Evolutionary conservation across 352 stramenopile genomes (phyloP).

Genomic region (Globisporangium rhizosaccharum): DNA sequence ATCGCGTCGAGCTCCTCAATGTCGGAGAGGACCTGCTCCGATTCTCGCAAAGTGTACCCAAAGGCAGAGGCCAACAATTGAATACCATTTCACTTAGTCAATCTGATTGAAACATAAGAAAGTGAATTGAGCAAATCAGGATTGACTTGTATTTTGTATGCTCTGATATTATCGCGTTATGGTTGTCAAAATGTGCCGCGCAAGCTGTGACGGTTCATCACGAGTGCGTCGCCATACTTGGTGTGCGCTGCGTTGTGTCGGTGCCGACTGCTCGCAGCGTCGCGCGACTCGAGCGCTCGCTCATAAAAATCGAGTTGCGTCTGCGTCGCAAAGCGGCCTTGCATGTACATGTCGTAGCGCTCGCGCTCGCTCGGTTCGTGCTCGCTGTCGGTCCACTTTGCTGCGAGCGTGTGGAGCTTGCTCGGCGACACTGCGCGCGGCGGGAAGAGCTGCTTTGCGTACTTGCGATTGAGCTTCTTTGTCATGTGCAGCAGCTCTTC

Average conservation of each 20-base stretch:
- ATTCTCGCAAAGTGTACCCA: no score
- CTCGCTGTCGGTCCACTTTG: conserved; percentile 37
- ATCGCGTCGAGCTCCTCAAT: neutral
- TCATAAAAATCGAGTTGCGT: conserved; percentile 57
- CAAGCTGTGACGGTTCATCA: conserved; percentile 43
- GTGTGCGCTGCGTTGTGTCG: conserved; percentile 40
- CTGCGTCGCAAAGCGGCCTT: conserved; percentile 49
- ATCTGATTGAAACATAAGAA: no score
- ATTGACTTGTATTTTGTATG: no score
- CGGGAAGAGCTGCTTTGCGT: conserved; percentile 45
- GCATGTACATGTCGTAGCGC: conserved; percentile 50
- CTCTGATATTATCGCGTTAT: neutral
- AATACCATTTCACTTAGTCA: no score
- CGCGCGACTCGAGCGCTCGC: conserved; percentile 37
- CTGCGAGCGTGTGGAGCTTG: conserved; percentile 32
- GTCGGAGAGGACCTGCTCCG: no score
- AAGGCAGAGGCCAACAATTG: no score
- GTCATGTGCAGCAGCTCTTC: conserved; percentile 49
- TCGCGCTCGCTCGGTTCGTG: conserved; percentile 26
- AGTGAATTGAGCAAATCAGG: no score
- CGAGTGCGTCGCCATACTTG: conserved; percentile 70
- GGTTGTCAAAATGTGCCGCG: conserved; percentile 43
- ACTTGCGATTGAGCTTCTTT: conserved; percentile 70
- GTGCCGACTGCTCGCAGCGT: conserved; percentile 44
- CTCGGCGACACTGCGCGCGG: conserved; percentile 18